Evolutionary conservation across 2,329 filamentous ascomycete genomes (phyloP), one percentile per base, ranked within the genome.

Genomic region (Talaromyces sp.): DNA sequence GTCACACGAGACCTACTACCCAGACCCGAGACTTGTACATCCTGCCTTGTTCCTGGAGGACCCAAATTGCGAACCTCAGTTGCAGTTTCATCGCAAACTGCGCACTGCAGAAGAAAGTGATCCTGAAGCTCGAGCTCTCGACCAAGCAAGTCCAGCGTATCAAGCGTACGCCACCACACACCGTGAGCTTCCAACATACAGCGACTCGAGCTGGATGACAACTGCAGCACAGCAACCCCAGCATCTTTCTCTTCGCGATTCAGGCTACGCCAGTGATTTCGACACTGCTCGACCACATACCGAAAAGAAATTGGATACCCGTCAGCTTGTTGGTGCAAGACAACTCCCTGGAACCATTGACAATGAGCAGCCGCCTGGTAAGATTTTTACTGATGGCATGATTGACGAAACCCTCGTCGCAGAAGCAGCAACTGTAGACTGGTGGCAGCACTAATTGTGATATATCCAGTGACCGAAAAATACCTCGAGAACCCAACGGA

Each of bases 1-100:
- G 65, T 62, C 60, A 19, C 27, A 59, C 27, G 62, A 63, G 50
- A 63, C 65, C 5, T 52, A 66, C 19, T 45, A 66, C 7, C 65
- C 65, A 24, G 65, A 66, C 19, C 60, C 65, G 2, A 60, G 62
- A 58, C 57, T 66, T 33, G 60, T 63, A 16, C 65, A 66, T 60
- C 65, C 65, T n/a, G 65, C 65, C 6, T 45, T 43, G 10, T 61
- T 60, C 16, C 62, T 66, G 3, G 54, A 64, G 16, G 37, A 64
- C 4, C 27, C 54, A 10, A 45, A 59, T n/a, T 62, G 62, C 24
- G 50, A 64, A 13, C 65, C 62, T 52, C 56, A 60, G 47, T 37
- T 65, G 50, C 56, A 37, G 19, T 62, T 62, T 3, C 63, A 65
- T 63, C 65, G 63, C 41, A 63, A 58, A 22, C 45, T 59, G 22